These are phyloP conservation scores for Sphaerulina musiva DNA, from an alignment of 2,329 filamentous ascomycete genomes.

Conservation along the genomic window DNA sequence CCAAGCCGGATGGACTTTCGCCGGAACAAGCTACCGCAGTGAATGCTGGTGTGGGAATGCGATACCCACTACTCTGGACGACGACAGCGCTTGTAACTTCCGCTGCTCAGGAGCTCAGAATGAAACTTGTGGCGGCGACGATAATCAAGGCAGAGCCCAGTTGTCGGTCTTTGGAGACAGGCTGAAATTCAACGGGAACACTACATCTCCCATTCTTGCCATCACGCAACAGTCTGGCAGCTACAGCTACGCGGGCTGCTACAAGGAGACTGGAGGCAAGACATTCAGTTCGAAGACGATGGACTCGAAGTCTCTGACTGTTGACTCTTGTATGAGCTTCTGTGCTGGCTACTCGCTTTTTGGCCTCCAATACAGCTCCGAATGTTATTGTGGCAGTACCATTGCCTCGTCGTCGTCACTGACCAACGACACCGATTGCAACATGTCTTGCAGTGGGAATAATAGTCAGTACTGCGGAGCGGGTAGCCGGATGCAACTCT, in stretches of 20 bases:
- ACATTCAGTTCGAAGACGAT: conserved; percentile 19
- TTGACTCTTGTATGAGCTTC: conserved; percentile 34
- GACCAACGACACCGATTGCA: conserved; percentile 6
- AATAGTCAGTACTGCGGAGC: conserved; percentile 29
- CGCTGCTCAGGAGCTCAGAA: conserved; percentile 26
- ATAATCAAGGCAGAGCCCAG: conserved; percentile 1
- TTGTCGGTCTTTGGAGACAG: conserved; percentile 18
- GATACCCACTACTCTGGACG: conserved; percentile 6
- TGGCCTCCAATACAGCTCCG: conserved; percentile 32
- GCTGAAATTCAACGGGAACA: conserved; percentile 25
- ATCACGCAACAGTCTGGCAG: conserved; percentile 20
- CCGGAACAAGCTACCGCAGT: conserved; percentile 34
- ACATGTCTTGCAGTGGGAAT: conserved; percentile 24
- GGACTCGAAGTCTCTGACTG: conserved; percentile 30
- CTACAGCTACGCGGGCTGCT: conserved; percentile 24
- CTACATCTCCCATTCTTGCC: conserved; percentile 25
- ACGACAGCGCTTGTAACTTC: conserved; percentile 15
- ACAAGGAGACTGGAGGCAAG: conserved; percentile 5
- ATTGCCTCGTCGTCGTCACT: background rate
- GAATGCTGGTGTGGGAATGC: conserved; percentile 21
- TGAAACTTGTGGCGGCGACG: conserved; percentile 28
- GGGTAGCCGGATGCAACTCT: conserved; percentile 24
- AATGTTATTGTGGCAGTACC: conserved; percentile 14
- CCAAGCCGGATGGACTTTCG: conserved; percentile 30
- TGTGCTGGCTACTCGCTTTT: conserved; percentile 30